Base-by-base conservation (phyloP, 257 asterid genomes). In the Craterostigma plantagineum region DNA sequence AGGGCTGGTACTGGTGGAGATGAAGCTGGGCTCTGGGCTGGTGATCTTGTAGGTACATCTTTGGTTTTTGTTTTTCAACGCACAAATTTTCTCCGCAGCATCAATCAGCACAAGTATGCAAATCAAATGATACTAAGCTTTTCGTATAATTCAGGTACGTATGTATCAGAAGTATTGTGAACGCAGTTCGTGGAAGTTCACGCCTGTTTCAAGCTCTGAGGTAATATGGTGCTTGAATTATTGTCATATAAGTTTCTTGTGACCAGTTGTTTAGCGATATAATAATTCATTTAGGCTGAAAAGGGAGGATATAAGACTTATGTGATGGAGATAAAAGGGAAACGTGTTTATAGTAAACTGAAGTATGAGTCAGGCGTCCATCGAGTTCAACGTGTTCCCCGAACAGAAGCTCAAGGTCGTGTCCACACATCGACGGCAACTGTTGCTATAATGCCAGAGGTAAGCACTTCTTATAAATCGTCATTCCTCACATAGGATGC, bases 1-100 rank as follows among this genome's bases (percentile, higher is more conserved):
- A 70, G 99, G 67, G 99, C 99, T 62, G 99, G 99, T 54, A 70
- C 95, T 35, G 99, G 99, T 48, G 99, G 95, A 55, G 99, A 83
- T 58, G 99, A 90, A 68, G 99, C 95, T 61, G 95, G 95, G 62
- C 58, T 83, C 33, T 90, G 95, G 92, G 99, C 94, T 33, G 99
- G 86, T 83, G 99, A 90, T 90, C 99, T 90, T 90, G 99, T 90
- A 79, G 95, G 93, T 90, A 75, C 79, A 76, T 66, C 67, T 54
- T 76, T 64, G 59, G 45, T 23, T 64, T 52, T 66, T 60, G 65
- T 60, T 57, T 65, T 62, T 61, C 41, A 11, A 30, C 48, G 39
- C 49, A 38, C 37, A 48, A 43, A 42, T 55, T 35, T 49, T 30
- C 45, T 44, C 38, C 49, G 15, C 13, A 36, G 49, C 14, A 34